Base-by-base conservation (phyloP, 495 filamentous ascomycete species). In the Echria macrotheca region DNA sequence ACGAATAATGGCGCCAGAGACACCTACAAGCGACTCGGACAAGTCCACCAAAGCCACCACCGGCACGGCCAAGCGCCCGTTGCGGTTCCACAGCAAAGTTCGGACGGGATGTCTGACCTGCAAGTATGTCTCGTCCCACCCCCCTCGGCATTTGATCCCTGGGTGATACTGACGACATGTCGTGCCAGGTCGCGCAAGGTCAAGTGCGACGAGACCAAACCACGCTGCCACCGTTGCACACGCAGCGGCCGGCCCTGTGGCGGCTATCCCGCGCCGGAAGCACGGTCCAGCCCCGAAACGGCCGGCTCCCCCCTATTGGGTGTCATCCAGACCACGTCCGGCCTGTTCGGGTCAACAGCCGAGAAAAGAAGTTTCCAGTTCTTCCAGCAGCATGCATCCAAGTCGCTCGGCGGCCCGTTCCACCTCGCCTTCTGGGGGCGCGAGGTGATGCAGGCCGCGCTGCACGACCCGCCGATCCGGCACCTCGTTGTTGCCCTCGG, bases 161-260 rank as follows among this genome's bases (percentile, higher is more conserved):
- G n/a, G n/a, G n/a, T n/a, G n/a, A n/a, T n/a, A n/a, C n/a, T n/a
- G n/a, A n/a, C n/a, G n/a, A n/a, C n/a, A n/a, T n/a, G 9, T 21
- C 22, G 5, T 2, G 2, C 18, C 38, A 78, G 76, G 46, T 60
- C 71, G n/a, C 70, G 76, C 7, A 70, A 67, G 36, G 68, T 80
- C 5, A 78, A 78, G 58, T 80, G 75, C 40, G 76, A 76, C 38
- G 74, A 80, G 49, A 64, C 57, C 10, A 77, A 71, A 35, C 76
- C 76, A 0, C 42, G 33, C 5, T 80, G 76, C 50, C 51, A 50
- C 12, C 69, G 73, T 6, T 80, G 76, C 50, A 59, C 62, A 6
- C 59, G 53, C 17, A 76, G 73, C 0, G 73, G 75, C 1, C 65
- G 75, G 4, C 66, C 62, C 29, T 79, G 76, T 54, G 74, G 75